Evolutionary conservation across 768 basidiomycete genomes (phyloP), one percentile per base, ranked within the genome.

Genomic region (Mycena crocata): DNA sequence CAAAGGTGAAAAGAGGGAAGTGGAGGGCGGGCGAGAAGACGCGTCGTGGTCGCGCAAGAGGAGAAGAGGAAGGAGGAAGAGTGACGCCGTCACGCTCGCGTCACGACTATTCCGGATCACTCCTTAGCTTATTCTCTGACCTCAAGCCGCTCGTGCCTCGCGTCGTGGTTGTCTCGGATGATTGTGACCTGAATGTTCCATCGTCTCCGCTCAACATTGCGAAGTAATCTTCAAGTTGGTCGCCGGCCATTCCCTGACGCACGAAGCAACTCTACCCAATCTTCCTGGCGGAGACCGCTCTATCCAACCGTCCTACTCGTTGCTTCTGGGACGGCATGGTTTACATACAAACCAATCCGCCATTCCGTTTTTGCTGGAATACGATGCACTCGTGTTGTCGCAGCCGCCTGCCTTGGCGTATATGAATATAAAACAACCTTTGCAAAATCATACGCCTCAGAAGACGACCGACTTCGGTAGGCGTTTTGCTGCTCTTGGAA

Each of bases 381-480:
- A 46, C 87, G 97, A 62, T 96, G 95, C 76, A 90, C 91, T 4
- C 86, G 93, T 55, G 86, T 98, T 57, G 95, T 91, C 57, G 81
- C 87, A 85, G 87, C 91, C 45, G 89, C 90, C 28, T 76, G 92
- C 48, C 76, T 84, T 15, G 85, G 90, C 64, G 89, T 86, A 42
- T 81, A 92, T 56, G 90, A 93, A 76, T 92, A 94, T 81, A 93
- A 93, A 80, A 69, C 80, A 66, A 92, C 88, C 6, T 89, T 93
- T 78, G 79, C 84, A 28, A 81, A 80, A 62, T 75, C 63, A 1
- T 91, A 90, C 73, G 71, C 72, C 4, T 85, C 87, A 1, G 81
- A 86, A 39, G 83, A 86, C 17, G 85, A 87, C 55, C 80, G 80
- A 64, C 71, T 79, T 19, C 76, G 49, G 66, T 67, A 30, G 44